Conservation (phyloP, 1,284 basidiomycete genomes). For the Rhodotorula sp. region DNA sequence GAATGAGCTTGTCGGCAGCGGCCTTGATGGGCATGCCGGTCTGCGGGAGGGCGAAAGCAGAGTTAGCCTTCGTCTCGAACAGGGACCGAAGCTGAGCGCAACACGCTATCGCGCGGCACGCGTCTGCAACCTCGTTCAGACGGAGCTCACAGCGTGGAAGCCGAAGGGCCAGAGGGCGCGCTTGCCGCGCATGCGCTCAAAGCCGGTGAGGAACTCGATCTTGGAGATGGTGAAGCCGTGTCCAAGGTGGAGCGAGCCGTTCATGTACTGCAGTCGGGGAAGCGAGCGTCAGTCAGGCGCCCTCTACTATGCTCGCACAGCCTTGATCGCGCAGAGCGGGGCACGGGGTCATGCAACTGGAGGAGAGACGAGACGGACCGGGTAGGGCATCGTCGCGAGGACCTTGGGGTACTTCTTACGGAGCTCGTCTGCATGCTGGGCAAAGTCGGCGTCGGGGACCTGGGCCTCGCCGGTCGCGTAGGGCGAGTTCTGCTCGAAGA, state of each 20-base stretch:
- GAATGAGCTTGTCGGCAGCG: constrained; percentile 93
- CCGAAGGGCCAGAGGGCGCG: constrained; percentile 92
- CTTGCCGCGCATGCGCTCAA: constrained; percentile 93
- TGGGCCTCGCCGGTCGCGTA: constrained; percentile 54
- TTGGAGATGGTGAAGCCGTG: constrained; percentile 99
- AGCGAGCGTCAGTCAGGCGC: constrained; percentile 5
- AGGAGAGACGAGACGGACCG: constrained; percentile 49
- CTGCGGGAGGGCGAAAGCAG: constrained; percentile 1
- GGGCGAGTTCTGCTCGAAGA: constrained; percentile 84
- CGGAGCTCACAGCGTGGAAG: constrained; percentile 67
- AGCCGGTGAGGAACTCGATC: constrained; percentile 95
- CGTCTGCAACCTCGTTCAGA: too few relatives aligned
- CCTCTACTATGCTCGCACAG: too few relatives aligned
- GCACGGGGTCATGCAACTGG: constrained; percentile 1
- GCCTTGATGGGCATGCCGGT: constrained; percentile 59
- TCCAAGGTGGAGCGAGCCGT: constrained; percentile 93
- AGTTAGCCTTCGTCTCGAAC: background rate
- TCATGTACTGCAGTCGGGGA: constrained; percentile 73
- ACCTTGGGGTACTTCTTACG: constrained; percentile 81
- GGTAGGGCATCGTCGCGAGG: constrained; percentile 93
- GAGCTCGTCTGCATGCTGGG: constrained; percentile 45
- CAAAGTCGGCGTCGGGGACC: constrained; percentile 30
- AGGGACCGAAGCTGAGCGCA: background rate
- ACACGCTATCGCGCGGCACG: background rate
- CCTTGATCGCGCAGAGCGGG: background rate